These are phyloP conservation scores for Epichloe glyceriae DNA, from an alignment of 2,329 filamentous ascomycete species.

Conservation along the genomic window DNA sequence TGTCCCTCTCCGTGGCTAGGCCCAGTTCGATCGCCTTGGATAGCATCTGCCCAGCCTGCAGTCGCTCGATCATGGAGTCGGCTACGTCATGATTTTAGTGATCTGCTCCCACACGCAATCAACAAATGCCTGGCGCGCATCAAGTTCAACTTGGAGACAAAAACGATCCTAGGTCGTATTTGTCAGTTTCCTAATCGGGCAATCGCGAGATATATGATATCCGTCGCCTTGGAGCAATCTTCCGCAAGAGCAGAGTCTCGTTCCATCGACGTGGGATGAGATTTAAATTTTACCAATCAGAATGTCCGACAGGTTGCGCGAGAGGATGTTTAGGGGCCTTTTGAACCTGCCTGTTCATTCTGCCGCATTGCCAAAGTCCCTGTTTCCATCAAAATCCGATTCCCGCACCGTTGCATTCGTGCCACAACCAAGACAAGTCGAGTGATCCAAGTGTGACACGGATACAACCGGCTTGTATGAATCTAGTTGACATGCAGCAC, in stretches of 20 bases:
- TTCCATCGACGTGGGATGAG: too few relatives aligned
- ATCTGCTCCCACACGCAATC: background rate
- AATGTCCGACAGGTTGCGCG: too few relatives aligned
- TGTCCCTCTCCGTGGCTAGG: conserved; percentile 11
- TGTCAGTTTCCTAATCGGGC: too few relatives aligned
- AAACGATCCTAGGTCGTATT: too few relatives aligned
- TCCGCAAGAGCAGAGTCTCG: too few relatives aligned
- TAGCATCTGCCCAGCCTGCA: conserved; percentile 13
- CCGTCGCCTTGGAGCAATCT: too few relatives aligned
- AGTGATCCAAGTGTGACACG: background rate
- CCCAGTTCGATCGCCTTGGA: conserved; percentile 14
- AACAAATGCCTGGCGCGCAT: too few relatives aligned
- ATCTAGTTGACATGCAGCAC: background rate
- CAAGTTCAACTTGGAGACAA: too few relatives aligned
- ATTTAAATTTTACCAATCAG: too few relatives aligned
- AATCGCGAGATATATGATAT: too few relatives aligned
- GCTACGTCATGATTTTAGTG: conserved; percentile 9
- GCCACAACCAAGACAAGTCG: background rate
- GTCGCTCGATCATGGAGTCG: conserved; percentile 14
- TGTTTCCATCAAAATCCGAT: background rate
- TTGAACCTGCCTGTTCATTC: conserved; percentile 2
- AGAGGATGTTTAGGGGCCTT: too few relatives aligned
- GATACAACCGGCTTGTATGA: background rate
- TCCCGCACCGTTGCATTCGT: background rate
- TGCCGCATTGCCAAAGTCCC: too few relatives aligned